Base-by-base conservation (phyloP, 352 stramenopile genomes). In the Globisporangium nagaii region DNA sequence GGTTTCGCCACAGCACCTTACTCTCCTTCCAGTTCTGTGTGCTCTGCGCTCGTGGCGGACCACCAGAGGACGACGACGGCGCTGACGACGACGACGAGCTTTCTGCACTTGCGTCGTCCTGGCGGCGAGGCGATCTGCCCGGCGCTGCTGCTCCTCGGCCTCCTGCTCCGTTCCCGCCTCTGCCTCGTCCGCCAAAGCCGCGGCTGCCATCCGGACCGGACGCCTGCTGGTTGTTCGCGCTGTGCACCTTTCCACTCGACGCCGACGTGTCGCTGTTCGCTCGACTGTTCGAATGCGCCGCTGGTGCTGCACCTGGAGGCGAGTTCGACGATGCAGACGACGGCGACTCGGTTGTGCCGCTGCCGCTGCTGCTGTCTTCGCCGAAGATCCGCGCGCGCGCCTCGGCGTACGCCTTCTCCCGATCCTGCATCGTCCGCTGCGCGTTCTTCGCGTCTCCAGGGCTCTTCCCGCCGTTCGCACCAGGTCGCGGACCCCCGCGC, bases 371-470 rank as follows among this genome's bases (percentile, higher is more conserved):
- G 4, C 40, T 71, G 24, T 84, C 78, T 48, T 89, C 75, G 52
- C 86, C 82, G 75, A 98, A 98, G 58, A 98, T 98, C 11, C 94
- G 78, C n/a, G 94, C 94, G 32, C 94, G 71, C 10, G 94, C 92
- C 63, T 98, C 94, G 6, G 92, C 94, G 60, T 98, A 98, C 19
- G 88, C 89, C 15, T 86, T 87, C 72, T 98, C 94, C 22, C 90
- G 93, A 66, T 98, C 94, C 58, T 93, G 76, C 40, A 98, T 91
- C 17, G 86, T 86, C 1, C 84, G 79, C 37, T 62, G 55, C 41
- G 76, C 72, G 31, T 72, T 71, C 45, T 75, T 91, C 17, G 39
- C 42, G 37, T 83, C 68, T 0, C 62, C 63, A n/a, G 36, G 24
- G 24, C 42, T 48, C 2, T 43, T 25, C 4, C 72, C 79, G 12